Percentiles rank a stretch among this genome's conserved stretches.
These are phyloP conservation scores for Suillus subaureus DNA, from an alignment of 768 basidiomycete species.

Conservation along the genomic window DNA sequence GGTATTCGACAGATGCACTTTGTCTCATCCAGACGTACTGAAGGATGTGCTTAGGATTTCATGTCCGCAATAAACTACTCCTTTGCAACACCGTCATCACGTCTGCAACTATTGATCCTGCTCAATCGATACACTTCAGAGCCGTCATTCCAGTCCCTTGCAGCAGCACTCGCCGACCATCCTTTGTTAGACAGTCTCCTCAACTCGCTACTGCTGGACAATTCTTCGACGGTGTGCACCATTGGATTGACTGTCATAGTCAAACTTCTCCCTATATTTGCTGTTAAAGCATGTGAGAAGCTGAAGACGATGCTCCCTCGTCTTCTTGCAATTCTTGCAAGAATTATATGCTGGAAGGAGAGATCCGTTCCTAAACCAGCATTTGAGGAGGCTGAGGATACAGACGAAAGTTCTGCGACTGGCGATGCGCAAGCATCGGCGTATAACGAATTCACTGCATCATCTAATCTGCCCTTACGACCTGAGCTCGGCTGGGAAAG, in stretches of 20 bases:
- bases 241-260: conserved; percentile 64
- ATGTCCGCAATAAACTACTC: conserved; percentile 66
- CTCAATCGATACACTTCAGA: conserved; percentile 64
- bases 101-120: conserved; percentile 71
- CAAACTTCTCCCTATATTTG: conserved; percentile 75
- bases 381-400: conserved; percentile 36
- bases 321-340: conserved; percentile 67
- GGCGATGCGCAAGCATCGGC: conserved; percentile 13
- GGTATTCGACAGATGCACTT: conserved; percentile 39
- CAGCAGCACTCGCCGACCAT: conserved; percentile 56
- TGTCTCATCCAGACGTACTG: conserved; percentile 13
- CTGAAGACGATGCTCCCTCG: conserved; percentile 65
- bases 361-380: conserved; percentile 39
- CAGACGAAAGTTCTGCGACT: conserved; percentile 5
- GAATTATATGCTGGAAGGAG: conserved; percentile 77
- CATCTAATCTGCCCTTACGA: conserved; percentile 45
- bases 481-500: conserved; percentile 68
- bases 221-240: conserved; percentile 70
- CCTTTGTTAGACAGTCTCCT: conserved; percentile 67
- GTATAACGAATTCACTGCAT: conserved; percentile 35
- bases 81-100: conserved; percentile 59
- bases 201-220: conserved; percentile 70
- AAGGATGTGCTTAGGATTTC: conserved; percentile 53
- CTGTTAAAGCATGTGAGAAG: conserved; percentile 57
- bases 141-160: conserved; percentile 50